Conservation (phyloP, 2,329 filamentous ascomycete genomes). For the Talaromyces sp. region DNA sequence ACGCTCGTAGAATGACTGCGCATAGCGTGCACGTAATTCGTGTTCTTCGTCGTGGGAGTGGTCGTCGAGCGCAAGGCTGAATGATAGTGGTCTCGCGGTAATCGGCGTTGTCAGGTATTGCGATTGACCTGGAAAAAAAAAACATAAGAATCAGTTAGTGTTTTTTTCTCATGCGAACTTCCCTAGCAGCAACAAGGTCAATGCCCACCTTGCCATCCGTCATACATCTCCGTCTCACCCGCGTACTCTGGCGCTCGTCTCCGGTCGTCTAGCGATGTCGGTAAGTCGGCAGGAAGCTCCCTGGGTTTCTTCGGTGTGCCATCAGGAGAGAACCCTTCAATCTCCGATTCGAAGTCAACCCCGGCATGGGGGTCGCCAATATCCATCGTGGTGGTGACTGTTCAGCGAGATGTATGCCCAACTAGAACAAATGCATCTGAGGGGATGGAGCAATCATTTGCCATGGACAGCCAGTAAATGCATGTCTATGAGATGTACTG, state of each 20-base stretch:
- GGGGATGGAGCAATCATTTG: slow-evolving; percentile 8
- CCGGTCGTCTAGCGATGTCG: slow-evolving; percentile 87
- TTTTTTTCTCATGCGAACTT: neutral
- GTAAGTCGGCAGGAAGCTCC: slow-evolving; percentile 76
- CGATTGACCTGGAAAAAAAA: slow-evolving; percentile 68
- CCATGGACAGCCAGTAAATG: slow-evolving; percentile 6
- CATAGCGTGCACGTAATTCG: slow-evolving; percentile 33
- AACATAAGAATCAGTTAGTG: neutral
- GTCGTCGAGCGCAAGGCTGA: slow-evolving; percentile 82
- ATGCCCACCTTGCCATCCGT: slow-evolving; percentile 89
- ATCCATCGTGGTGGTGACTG: slow-evolving; percentile 11
- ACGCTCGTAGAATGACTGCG: slow-evolving; percentile 25
- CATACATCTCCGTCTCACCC: slow-evolving; percentile 93
- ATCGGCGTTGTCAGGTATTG: slow-evolving; percentile 89
- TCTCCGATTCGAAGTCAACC: slow-evolving; percentile 20
- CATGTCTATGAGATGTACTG: neutral
- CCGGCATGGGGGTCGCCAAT: slow-evolving; percentile 29
- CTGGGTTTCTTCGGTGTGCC: slow-evolving; percentile 26
- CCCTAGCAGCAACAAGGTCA: neutral
- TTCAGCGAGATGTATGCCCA: slow-evolving; percentile 5
- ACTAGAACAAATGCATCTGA: slow-evolving; percentile 12
- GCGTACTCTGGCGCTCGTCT: slow-evolving; percentile 64
- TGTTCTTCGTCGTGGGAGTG: slow-evolving; percentile 64
- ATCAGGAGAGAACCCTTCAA: slow-evolving; percentile 11
- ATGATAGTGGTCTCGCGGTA: slow-evolving; percentile 76